phyloP scores from a whole-genome alignment of 257 asterid genomes.

The Fraxinus quadrangulata region DNA sequence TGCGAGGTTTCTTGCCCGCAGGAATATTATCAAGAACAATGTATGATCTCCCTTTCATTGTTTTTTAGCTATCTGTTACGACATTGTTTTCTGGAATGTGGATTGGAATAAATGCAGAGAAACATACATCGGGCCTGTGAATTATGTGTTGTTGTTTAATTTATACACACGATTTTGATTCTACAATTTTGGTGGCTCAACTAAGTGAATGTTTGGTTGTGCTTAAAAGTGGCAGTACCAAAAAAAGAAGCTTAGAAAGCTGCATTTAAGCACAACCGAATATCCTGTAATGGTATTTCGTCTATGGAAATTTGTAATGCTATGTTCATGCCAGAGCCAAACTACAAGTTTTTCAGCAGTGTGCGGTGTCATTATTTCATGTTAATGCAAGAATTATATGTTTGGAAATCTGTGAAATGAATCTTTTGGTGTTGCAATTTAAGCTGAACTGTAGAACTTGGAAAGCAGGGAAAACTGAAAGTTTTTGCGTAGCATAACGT shows the following conservation, averaged over 20 bases:
- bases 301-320: neutral
- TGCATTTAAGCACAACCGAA: neutral
- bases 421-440: neutral
- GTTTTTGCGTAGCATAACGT: neutral
- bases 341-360: neutral
- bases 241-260: neutral
- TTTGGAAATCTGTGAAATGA: neutral
- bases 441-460: neutral
- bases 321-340: neutral
- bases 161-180: neutral
- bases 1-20: conserved; percentile 77
- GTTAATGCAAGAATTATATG: neutral
- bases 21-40: conserved; percentile 57
- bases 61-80: neutral
- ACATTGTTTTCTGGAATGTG: neutral
- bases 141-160: neutral
- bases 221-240: neutral
- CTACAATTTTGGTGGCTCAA: neutral
- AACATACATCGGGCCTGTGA: neutral
- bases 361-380: neutral
- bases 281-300: neutral
- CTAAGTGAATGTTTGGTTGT: neutral
- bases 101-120: neutral
- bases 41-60: conserved; percentile 31
- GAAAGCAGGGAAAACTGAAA: neutral